Base-by-base conservation (phyloP, 441 rosid genomes). In the Populus hybrid region DNA sequence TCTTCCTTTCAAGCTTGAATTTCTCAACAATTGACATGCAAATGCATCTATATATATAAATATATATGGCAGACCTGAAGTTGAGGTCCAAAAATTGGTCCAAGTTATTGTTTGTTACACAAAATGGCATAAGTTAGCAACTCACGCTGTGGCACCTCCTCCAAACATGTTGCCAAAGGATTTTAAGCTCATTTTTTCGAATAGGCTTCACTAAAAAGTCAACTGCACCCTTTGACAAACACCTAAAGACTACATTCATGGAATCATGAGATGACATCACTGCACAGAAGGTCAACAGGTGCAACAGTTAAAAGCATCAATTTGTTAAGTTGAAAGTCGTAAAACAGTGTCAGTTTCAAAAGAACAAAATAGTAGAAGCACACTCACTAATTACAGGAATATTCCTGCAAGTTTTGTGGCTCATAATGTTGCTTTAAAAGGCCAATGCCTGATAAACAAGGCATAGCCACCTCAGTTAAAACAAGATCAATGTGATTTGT, bases 131-230 rank as follows among this genome's bases (percentile, higher is more conserved):
- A 78, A 70, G 75, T 69, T 71, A 76, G 75, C 69, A 80, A 88
- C 89, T 86, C 84, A 88, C 90, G 28, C 83, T 86, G 81, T 88
- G 86, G 79, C 86, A 86, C 82, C 79, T 86, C 81, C 92, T 83
- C 92, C 92, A 89, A 66, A 87, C 88, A 80, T 89, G 92, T 84
- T 87, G 92, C 92, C 92, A 89, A 56, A 89, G 83, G 65, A 83
- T 89, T 78, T 84, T 85, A 74, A 89, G 92, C 79, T 89, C 92
- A 82, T 89, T 89, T 84, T 86, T 89, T 78, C 92, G 83, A 72
- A 89, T 84, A 67, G 90, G 92, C 77, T 84, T 84, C 74, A 79
- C 82, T 74, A 86, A 64, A 77, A 78, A 86, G 83, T 84, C 82
- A 82, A 79, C 87, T 4, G 89, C 89, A 68, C 89, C 89, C 72